phyloP scores from a whole-genome alignment of 1,139 yeast species.

The Ashbya aceris region DNA sequence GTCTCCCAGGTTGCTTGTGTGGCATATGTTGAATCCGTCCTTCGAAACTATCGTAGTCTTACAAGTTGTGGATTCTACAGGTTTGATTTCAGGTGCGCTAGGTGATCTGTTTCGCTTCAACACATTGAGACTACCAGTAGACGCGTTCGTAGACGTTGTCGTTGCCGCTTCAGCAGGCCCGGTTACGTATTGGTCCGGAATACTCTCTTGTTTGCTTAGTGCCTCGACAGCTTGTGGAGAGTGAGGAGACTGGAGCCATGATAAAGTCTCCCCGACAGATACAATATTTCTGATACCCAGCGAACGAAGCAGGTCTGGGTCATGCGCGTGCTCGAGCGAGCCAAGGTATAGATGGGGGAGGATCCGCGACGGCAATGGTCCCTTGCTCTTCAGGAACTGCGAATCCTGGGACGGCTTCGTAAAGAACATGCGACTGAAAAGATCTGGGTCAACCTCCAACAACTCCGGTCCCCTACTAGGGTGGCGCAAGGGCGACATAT shows the following conservation, averaged over 20 bases:
- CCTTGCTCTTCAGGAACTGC: slow-evolving; percentile 27
- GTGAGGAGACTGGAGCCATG: slow-evolving; percentile 36
- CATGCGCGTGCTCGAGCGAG: slow-evolving; percentile 72
- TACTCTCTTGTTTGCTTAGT: too few relatives aligned
- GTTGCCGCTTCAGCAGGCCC: neutral
- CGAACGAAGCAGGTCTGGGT: slow-evolving; percentile 49
- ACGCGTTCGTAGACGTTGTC: neutral
- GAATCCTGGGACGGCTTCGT: slow-evolving; percentile 19
- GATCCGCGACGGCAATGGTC: slow-evolving; percentile 44
- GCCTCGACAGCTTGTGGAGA: neutral
- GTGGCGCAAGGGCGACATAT: slow-evolving; percentile 21
- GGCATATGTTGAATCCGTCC: slow-evolving; percentile 31
- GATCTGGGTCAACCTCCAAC: slow-evolving; percentile 24
- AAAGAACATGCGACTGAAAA: slow-evolving; percentile 29
- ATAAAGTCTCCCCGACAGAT: slow-evolving; percentile 78
- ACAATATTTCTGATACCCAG: slow-evolving; percentile 69
- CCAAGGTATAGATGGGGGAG: slow-evolving; percentile 83
- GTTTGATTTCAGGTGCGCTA: slow-evolving; percentile 15
- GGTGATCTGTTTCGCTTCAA: neutral
- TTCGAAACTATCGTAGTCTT: slow-evolving; percentile 4
- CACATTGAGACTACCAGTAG: neutral
- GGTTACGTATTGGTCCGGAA: neutral
- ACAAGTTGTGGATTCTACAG: neutral
- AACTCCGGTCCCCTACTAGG: slow-evolving; percentile 10
- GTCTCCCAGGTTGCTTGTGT: slow-evolving; percentile 37